Percentiles rank a stretch among this genome's conserved stretches.
Conservation (phyloP, 2,329 filamentous ascomycete species). For the Stachybotrys echinatus region DNA sequence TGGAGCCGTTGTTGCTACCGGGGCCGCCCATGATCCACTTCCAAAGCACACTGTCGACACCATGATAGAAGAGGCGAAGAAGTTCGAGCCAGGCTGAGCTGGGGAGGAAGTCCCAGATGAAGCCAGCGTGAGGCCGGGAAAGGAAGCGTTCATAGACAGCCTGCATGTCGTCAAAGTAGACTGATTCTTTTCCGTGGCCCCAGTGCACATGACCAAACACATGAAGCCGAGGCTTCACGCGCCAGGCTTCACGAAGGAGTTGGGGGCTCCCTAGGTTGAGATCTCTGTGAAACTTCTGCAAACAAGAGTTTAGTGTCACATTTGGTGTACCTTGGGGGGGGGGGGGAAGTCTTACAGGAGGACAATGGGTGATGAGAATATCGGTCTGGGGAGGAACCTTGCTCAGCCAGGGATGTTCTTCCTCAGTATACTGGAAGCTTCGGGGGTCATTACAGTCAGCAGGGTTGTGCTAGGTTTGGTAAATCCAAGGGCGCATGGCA, state of each 20-base stretch:
- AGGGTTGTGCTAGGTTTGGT: background rate
- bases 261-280: constrained; percentile 65
- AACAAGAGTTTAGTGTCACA: background rate
- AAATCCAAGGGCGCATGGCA: no score
- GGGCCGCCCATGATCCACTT: constrained; percentile 52
- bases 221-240: constrained; percentile 68
- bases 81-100: constrained; percentile 41
- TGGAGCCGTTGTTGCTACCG: constrained; percentile 40
- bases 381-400: constrained; percentile 69
- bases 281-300: constrained; percentile 61
- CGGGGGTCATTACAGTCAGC: background rate
- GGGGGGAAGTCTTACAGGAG: constrained; percentile 47
- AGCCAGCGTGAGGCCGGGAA: constrained; percentile 34
- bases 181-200: constrained; percentile 62
- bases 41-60: constrained; percentile 43
- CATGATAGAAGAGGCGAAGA: constrained; percentile 37
- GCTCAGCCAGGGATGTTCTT: constrained; percentile 64
- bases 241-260: constrained; percentile 67
- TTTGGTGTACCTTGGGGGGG: background rate
- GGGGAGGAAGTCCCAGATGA: constrained; percentile 41
- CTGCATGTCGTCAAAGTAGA: constrained; percentile 73
- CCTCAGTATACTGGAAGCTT: constrained; percentile 67
- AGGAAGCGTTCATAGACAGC: constrained; percentile 63
- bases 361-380: constrained; percentile 76
- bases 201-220: constrained; percentile 84